Evolutionary conservation across 2,329 filamentous ascomycete species (phyloP), one percentile per base, ranked within the genome.

Genomic region (Dothistroma pini): DNA sequence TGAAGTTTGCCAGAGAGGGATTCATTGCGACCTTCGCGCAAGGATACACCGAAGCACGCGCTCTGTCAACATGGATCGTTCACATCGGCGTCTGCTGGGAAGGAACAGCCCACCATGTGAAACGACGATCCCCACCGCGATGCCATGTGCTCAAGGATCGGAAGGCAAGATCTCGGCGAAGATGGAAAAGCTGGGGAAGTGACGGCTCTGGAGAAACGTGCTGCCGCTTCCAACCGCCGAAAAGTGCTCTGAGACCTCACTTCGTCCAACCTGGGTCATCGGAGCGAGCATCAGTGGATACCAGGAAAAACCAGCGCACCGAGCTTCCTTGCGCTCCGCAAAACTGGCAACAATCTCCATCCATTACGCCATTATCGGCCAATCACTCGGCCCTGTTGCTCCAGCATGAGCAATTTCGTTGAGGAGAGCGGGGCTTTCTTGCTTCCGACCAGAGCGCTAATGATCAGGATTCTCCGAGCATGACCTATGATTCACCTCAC

Each of bases 1-100:
- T 71, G 61, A 70, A 70, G 55, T 73, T 69, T 49, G 70, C 70
- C 47, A 73, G 66, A 53, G 60, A 48, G 19, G 69, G 70, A 60
- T 72, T 73, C 71, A 71, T 71, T 12, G 44, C 10, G 12, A 50
- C 34, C 47, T 44, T 19, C 41, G 41, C 41, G 41, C 41, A 19
- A 19, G 41, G 41, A 19, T 19, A 29, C 48, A 29, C 10, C 21
- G 48, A 51, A 51, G 19, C 21, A 44, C n/a, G 41, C 41, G 41
- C 41, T 14, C 41, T 44, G 41, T 44, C 4, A n/a, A 44, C 41
- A 19, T 44, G 16, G 41, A n/a, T 44, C n/a, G 41, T 14, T 14
- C 41, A 9, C 16, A 14, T 44, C 41, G 41, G 41, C 41, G n/a
- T 19, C 41, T 44, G 41, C 41, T 44, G 14, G 14, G 16, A 19